phyloP scores from a whole-genome alignment of 2,329 filamentous ascomycete species.

The Exophiala bonariae region DNA sequence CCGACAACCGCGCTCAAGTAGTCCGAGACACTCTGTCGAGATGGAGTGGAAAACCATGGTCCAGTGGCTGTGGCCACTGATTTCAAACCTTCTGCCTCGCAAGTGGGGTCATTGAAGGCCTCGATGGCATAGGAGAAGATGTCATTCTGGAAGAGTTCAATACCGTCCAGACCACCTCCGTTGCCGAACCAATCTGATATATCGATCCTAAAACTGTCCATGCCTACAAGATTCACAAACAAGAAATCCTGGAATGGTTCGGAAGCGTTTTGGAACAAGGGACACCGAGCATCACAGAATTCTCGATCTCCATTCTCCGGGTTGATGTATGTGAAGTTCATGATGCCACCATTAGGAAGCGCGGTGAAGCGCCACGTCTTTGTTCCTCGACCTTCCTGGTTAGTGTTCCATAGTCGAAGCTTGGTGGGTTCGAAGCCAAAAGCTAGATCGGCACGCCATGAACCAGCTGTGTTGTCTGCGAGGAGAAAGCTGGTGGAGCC shows the following conservation, averaged over 20 bases:
- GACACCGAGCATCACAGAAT: constrained; percentile 79
- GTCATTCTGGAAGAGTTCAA: constrained; percentile 81
- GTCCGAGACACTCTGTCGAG: constrained; percentile 67
- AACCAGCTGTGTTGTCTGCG: constrained; percentile 71
- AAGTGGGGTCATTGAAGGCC: constrained; percentile 84
- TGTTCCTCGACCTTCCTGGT: constrained; percentile 78
- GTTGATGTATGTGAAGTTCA: constrained; percentile 92
- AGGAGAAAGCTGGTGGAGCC: constrained; percentile 80
- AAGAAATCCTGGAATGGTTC: constrained; percentile 81
- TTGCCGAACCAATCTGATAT: constrained; percentile 83
- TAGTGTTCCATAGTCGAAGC: constrained; percentile 84
- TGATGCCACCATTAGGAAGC: constrained; percentile 83
- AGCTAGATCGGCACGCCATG: constrained; percentile 78
- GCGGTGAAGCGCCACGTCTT: constrained; percentile 85
- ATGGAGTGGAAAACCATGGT: constrained; percentile 68
- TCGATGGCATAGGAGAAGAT: constrained; percentile 83
- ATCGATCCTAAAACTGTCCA: constrained; percentile 83
- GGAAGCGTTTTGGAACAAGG: constrained; percentile 69
- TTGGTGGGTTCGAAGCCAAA: constrained; percentile 88
- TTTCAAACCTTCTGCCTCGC: constrained; percentile 56
- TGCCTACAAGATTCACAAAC: constrained; percentile 84
- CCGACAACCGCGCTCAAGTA: constrained; percentile 72
- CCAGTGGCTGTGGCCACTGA: constrained; percentile 71
- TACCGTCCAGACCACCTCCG: constrained; percentile 80
- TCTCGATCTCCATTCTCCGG: constrained; percentile 65